Evolutionary conservation across 345 rosid species (phyloP).

Genomic region (Eucalyptus shirleyi): DNA sequence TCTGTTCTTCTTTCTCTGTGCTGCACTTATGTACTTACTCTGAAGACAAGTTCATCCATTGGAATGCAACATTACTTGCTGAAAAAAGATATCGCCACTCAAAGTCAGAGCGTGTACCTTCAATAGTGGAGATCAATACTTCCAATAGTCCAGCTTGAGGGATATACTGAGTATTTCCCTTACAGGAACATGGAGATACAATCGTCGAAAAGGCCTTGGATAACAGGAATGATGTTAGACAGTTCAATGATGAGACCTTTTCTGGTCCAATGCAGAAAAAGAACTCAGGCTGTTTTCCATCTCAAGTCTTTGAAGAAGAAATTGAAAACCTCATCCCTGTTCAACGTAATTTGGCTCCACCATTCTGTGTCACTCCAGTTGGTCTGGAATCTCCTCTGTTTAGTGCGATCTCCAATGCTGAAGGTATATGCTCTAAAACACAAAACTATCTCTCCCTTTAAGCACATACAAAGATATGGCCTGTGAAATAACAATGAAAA

Average conservation of each 20-base stretch:
- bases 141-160: background rate
- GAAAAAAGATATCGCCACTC: fast-evolving
- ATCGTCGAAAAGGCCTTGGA: background rate
- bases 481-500: no score
- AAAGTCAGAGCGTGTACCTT: background rate
- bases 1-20: fast-evolving
- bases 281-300: fast-evolving
- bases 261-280: background rate
- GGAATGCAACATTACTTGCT: background rate
- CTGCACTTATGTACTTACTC: fast-evolving
- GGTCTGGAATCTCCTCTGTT: fast-evolving
- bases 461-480: no score
- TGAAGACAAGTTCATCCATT: background rate
- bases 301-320: no score
- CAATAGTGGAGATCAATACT: background rate
- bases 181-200: background rate
- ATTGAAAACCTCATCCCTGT: fast-evolving
- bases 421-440: no score
- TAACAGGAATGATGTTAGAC: fast-evolving
- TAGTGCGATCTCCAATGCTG: no score
- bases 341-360: background rate
- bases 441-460: no score
- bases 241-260: background rate
- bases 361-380: fast-evolving
- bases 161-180: background rate